Conservation (phyloP, 2,329 filamentous ascomycete genomes). For the Fusarium odoratissimum region DNA sequence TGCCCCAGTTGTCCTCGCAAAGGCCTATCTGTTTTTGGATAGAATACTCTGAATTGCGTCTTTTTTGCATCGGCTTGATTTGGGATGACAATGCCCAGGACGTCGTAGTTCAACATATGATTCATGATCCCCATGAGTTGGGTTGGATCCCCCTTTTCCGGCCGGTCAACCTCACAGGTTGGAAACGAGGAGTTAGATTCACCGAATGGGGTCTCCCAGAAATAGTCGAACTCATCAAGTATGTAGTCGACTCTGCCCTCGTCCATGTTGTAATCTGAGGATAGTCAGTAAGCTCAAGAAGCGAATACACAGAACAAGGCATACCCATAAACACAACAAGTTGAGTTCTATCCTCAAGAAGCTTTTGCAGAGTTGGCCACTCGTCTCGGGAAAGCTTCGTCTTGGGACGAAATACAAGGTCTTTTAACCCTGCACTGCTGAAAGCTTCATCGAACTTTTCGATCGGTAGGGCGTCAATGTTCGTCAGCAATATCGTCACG, state of each 20-base stretch:
- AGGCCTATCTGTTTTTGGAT: slow-evolving; percentile 44
- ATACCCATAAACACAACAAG: slow-evolving; percentile 78
- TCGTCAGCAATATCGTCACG: slow-evolving; percentile 72
- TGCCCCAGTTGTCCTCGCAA: slow-evolving; percentile 37
- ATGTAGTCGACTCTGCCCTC: slow-evolving; percentile 68
- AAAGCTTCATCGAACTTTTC: slow-evolving; percentile 67
- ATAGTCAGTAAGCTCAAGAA: slow-evolving; percentile 24
- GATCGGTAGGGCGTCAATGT: slow-evolving; percentile 68
- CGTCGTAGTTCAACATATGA: slow-evolving; percentile 46
- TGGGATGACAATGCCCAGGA: slow-evolving; percentile 48
- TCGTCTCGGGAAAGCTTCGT: slow-evolving; percentile 56
- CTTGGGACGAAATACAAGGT: slow-evolving; percentile 67
- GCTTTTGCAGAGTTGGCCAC: slow-evolving; percentile 76
- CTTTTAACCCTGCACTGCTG: slow-evolving; percentile 63
- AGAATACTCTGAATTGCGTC: slow-evolving; percentile 52
- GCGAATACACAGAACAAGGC: slow-evolving; percentile 11
- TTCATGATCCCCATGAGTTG: slow-evolving; percentile 47
- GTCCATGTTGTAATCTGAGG: slow-evolving; percentile 68
- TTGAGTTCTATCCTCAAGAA: slow-evolving; percentile 72
- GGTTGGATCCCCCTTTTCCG: slow-evolving; percentile 49
- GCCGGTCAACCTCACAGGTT: slow-evolving; percentile 74
- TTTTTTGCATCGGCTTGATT: slow-evolving; percentile 44
- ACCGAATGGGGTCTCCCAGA: slow-evolving; percentile 80
- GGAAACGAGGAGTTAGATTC: slow-evolving; percentile 69
- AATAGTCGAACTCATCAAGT: slow-evolving; percentile 71